Percentiles rank a stretch among this genome's conserved stretches.
Evolutionary conservation across 2,329 filamentous ascomycete species (phyloP).

Genomic region (Penicillium rolfsii): DNA sequence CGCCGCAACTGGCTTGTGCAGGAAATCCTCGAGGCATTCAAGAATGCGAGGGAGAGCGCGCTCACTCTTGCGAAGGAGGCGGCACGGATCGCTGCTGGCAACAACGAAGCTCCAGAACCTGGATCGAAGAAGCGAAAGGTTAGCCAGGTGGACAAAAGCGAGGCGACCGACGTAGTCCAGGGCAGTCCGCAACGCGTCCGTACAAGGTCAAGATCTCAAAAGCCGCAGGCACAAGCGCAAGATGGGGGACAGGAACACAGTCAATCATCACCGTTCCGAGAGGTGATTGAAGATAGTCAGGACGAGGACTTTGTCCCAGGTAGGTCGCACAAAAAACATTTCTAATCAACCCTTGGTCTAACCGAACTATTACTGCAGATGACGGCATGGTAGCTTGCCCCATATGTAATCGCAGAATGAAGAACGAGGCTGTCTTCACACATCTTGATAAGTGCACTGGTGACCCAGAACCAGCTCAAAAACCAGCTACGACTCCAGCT

Average conservation of each 20-base stretch:
- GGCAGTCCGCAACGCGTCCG: slow-evolving; percentile 32
- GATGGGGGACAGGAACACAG: slow-evolving; percentile 12
- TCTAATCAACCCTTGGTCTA: slow-evolving; percentile 11
- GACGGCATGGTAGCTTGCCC: slow-evolving; percentile 84
- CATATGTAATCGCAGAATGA: slow-evolving; percentile 79
- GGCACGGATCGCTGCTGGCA: slow-evolving; percentile 57
- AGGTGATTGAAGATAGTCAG: slow-evolving; percentile 47
- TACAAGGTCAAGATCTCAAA: slow-evolving; percentile 38
- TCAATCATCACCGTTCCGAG: slow-evolving; percentile 19
- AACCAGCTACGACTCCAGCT: slow-evolving; percentile 1
- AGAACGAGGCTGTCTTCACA: slow-evolving; percentile 72
- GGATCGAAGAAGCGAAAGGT: slow-evolving; percentile 43
- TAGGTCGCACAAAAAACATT: slow-evolving; percentile 23
- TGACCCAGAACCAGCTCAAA: not conserved
- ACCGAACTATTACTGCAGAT: slow-evolving; percentile 48
- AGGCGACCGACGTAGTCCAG: slow-evolving; percentile 43
- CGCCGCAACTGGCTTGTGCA: slow-evolving; percentile 82
- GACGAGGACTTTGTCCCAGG: slow-evolving; percentile 45
- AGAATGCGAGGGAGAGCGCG: slow-evolving; percentile 63
- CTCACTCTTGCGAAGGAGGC: slow-evolving; percentile 66
- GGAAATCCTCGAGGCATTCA: slow-evolving; percentile 81
- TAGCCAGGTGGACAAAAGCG: slow-evolving; percentile 38
- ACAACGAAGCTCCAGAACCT: slow-evolving; percentile 37
- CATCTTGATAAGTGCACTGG: slow-evolving; percentile 73
- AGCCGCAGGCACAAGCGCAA: slow-evolving; percentile 24